Evolutionary conservation across 2,329 filamentous ascomycete species (phyloP), one percentile per base, ranked within the genome.

Genomic region (Clonostachys rhizophaga): DNA sequence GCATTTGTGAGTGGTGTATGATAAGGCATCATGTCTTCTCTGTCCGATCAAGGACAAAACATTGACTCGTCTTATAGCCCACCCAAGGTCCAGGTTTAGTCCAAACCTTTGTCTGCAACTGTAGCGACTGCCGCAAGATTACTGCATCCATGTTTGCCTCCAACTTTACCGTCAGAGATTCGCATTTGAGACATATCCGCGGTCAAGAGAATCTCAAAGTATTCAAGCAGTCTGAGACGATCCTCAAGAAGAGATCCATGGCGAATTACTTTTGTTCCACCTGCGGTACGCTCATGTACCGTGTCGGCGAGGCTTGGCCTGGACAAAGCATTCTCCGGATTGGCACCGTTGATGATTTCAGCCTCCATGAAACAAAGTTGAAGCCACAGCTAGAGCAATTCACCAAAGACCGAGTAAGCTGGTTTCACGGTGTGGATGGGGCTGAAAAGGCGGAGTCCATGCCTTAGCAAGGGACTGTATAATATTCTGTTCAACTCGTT

Each of bases 331-430:
- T 84, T 42, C 45, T 79, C 49, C 64, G 82, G 0, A 71, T 82
- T 44, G 83, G 83, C 0, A 83, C 78, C 0, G 72, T 86, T 2
- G 82, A 86, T 57, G 81, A 86, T 61, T 81, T 81, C 45, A 60
- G 56, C 44, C 55, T 86, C 44, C 70, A 75, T 34, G 79, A 84
- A 63, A 79, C 72, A 0, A 76, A 72, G 55, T 58, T 86, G 52
- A 76, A 64, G 56, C 81, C 82, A 0, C 59, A 56, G 48, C 50
- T 71, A 1, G 82, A 84, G 65, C 65, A 70, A 42, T 85, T 74
- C 57, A 63, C 63, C 1, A 71, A 79, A 58, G 67, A 75, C 50
- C 63, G 79, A 3, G 76, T 78, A 20, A 54, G 43, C 10, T 84
- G 79, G 79, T 56, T 77, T 20, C 14, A n/a, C 17, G 36, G 36